Conservation (phyloP, 345 rosid genomes). For the Arabidopsis suecica region DNA sequence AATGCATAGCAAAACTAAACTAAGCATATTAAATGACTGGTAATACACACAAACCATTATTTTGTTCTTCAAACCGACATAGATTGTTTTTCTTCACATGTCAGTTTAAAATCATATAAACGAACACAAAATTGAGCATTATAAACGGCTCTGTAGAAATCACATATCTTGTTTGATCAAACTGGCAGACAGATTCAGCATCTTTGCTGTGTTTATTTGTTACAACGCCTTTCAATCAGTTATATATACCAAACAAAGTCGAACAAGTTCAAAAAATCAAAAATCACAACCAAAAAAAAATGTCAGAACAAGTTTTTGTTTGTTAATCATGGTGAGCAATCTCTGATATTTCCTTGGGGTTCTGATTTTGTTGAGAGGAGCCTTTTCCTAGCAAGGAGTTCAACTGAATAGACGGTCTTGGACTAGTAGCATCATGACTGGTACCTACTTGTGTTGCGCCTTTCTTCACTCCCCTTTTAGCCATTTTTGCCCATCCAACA, state of each 20-base stretch:
- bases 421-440: slow-evolving; percentile 33
- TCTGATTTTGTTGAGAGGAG: slow-evolving; percentile 22
- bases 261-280: too few species aligned
- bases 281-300: too few species aligned
- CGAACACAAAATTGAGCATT: too few species aligned
- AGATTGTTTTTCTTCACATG: too few species aligned
- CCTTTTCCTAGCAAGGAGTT: slow-evolving; percentile 29
- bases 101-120: too few species aligned
- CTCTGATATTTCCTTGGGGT: slow-evolving; percentile 2
- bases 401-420: slow-evolving; percentile 29
- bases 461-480: slow-evolving; percentile 56
- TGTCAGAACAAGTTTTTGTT: not conserved
- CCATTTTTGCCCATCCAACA: slow-evolving; percentile 73
- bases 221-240: slow-evolving; percentile 15
- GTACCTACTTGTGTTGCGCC: slow-evolving; percentile 24
- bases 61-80: too few species aligned
- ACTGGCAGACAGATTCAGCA: not conserved
- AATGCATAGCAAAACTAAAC: too few species aligned
- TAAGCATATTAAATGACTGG: too few species aligned
- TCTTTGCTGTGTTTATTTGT: not conserved
- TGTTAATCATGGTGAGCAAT: slow-evolving; percentile 18
- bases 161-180: not conserved
- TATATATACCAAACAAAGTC: not conserved
- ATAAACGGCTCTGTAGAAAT: not conserved
- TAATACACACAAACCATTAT: too few species aligned